Evolutionary conservation across 2,329 filamentous ascomycete species (phyloP), one percentile per base, ranked within the genome.

Genomic region (Diplodia corticola): DNA sequence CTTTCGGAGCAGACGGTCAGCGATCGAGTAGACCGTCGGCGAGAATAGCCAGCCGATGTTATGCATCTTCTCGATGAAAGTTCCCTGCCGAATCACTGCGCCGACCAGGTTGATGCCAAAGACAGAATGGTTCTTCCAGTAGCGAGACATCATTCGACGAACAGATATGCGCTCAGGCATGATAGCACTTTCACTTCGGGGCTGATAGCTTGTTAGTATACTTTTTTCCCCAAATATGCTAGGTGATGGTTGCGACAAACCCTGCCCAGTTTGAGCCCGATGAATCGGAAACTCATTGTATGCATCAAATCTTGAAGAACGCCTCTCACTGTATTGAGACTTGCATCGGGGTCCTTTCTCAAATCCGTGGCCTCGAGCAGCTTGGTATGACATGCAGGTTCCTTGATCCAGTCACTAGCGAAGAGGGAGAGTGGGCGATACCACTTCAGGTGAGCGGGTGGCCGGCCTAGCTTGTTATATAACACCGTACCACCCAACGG

Each of bases 21-120:
- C 91, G 0, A 89, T 93, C 0, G 83, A 79, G 3, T 77, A 78
- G 0, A 88, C 83, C 0, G 87, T 81, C 0, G 91, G 90, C 28
- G 88, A 90, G 75, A 91, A 91, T 1, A 93, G 80, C 91, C 91
- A 94, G 77, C 92, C 89, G 54, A 93, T 86, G 69, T 85, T 82
- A 70, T 85, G 83, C 90, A 94, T 93, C 79, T 94, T 91, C 67
- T 88, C 85, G 2, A 87, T 78, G 70, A 91, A 91, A 54, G 84
- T 80, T 20, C 86, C 84, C 73, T 92, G 89, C 0, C 89, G 82
- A 70, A 89, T 80, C 2, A 91, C 86, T 0, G 88, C 89, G 1
- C 87, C 86, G 4, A 82, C 79, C 1, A 91, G 84, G 67, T 91
- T 88, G 0, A 91, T 80, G 0, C 86, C 85, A 68, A 91, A 91